A percentile compares a stretch with the other conserved stretches of the same genome.
phyloP scores from a whole-genome alignment of 2,329 filamentous ascomycete species.

The Acrodontium crateriforme region DNA sequence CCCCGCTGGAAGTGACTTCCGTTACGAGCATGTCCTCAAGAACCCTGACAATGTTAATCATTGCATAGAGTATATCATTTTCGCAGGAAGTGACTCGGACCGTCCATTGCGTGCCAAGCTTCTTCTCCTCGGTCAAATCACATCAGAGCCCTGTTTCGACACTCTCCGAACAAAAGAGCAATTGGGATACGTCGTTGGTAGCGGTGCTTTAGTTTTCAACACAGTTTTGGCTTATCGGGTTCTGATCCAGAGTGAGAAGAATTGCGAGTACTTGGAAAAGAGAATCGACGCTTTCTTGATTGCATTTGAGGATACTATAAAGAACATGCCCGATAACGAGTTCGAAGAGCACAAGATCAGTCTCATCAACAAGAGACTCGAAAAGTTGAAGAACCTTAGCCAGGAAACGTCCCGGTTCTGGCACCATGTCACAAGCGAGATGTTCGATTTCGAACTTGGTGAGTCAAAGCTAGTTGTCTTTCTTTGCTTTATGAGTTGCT shows the following conservation, averaged over 20 bases:
- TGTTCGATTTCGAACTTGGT: constrained; percentile 82
- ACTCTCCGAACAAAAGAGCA: constrained; percentile 94
- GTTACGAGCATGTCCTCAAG: constrained; percentile 67
- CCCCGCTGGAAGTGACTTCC: constrained; percentile 65
- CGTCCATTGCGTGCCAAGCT: constrained; percentile 59
- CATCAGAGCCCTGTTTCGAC: constrained; percentile 87
- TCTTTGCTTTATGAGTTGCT: background rate
- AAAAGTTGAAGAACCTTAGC: constrained; percentile 83
- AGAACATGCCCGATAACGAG: constrained; percentile 64
- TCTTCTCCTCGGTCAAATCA: constrained; percentile 74
- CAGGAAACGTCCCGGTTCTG: constrained; percentile 75
- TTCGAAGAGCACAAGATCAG: constrained; percentile 89
- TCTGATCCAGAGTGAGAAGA: constrained; percentile 84
- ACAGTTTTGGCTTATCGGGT: constrained; percentile 70
- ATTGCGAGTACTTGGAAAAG: constrained; percentile 68
- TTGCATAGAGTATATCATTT: constrained; percentile 36
- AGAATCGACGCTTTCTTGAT: constrained; percentile 77
- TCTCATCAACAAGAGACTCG: constrained; percentile 70
- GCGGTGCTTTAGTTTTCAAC: constrained; percentile 57
- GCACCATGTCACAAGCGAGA: constrained; percentile 72
- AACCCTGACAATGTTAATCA: constrained; percentile 71
- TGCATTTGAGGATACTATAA: constrained; percentile 50
- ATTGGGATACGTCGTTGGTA: constrained; percentile 92
- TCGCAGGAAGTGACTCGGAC: constrained; percentile 39
- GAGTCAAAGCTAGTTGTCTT: constrained; percentile 24